phyloP scores from a whole-genome alignment of 768 basidiomycete species.

The Hemileccinum impolitum region DNA sequence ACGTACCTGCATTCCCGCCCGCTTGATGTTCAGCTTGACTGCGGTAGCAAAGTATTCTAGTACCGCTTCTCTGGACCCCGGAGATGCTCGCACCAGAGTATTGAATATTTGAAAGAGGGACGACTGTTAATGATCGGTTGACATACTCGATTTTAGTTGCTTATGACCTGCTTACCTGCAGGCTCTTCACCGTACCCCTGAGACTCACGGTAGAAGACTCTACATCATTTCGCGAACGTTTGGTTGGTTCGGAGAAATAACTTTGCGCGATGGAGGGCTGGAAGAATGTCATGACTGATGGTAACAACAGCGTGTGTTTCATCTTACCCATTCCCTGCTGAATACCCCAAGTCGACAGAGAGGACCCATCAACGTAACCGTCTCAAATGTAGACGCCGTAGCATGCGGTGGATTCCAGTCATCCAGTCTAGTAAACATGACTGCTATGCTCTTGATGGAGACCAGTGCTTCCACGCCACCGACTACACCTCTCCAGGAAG shows the following conservation, averaged over 20 bases:
- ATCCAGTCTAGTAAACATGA: conserved; percentile 70
- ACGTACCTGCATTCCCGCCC: conserved; percentile 84
- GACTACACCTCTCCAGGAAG: conserved; percentile 83
- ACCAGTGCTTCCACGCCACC: conserved; percentile 79
- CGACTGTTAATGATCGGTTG: conserved; percentile 27
- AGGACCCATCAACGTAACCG: conserved; percentile 73
- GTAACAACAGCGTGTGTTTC: too few species aligned
- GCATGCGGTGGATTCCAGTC: conserved; percentile 68
- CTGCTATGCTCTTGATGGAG: conserved; percentile 78
- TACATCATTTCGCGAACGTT: conserved; percentile 67
- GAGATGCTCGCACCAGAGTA: conserved; percentile 77
- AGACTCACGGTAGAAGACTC: conserved; percentile 83
- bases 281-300: conserved; percentile 2
- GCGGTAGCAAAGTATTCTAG: conserved; percentile 78
- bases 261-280: conserved; percentile 73
- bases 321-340: conserved; percentile 79
- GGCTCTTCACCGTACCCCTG: conserved; percentile 76
- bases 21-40: conserved; percentile 72
- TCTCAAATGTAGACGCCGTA: conserved; percentile 61
- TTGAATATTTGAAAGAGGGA: conserved; percentile 89
- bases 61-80: conserved; percentile 76
- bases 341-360: conserved; percentile 83
- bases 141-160: background rate
- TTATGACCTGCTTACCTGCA: conserved; percentile 61
- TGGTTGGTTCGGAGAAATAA: conserved; percentile 87